Evolutionary conservation across 2,329 filamentous ascomycete genomes (phyloP).

Genomic region (Cladosporium halotolerans): DNA sequence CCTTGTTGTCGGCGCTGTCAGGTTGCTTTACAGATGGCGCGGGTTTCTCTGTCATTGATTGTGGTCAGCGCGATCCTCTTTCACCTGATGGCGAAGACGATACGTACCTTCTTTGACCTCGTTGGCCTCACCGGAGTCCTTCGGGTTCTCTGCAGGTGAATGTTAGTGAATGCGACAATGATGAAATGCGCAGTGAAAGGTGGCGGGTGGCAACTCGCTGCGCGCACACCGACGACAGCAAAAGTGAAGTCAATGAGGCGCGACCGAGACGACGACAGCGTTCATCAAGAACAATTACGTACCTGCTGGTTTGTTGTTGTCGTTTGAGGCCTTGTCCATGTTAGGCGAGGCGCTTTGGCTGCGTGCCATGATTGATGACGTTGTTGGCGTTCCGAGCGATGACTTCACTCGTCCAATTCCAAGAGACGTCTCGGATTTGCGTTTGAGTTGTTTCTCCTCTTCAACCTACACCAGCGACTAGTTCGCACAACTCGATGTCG

Average conservation of each 20-base stretch:
- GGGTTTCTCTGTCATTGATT: constrained; percentile 15
- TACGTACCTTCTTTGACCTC: constrained; percentile 11
- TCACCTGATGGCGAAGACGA: background rate
- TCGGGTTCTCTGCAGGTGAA: background rate
- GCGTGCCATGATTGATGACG: constrained; percentile 5
- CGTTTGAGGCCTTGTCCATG: background rate
- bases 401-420: background rate
- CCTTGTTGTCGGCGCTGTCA: constrained; percentile 24
- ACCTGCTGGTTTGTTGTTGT: constrained; percentile 5
- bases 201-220: background rate
- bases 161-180: constrained; percentile 9
- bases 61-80: constrained; percentile 13
- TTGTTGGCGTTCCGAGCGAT: background rate
- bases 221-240: background rate
- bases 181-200: background rate
- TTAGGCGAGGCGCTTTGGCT: constrained; percentile 7
- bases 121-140: constrained; percentile 1
- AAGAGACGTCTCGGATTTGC: background rate
- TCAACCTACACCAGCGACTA: background rate
- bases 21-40: constrained; percentile 32
- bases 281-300: background rate
- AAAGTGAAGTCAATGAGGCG: background rate
- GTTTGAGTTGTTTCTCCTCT: background rate
- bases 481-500: background rate
- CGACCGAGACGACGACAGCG: background rate